Base-by-base conservation (phyloP, 306 rosid species). In the Vachellia collinsii region DNA sequence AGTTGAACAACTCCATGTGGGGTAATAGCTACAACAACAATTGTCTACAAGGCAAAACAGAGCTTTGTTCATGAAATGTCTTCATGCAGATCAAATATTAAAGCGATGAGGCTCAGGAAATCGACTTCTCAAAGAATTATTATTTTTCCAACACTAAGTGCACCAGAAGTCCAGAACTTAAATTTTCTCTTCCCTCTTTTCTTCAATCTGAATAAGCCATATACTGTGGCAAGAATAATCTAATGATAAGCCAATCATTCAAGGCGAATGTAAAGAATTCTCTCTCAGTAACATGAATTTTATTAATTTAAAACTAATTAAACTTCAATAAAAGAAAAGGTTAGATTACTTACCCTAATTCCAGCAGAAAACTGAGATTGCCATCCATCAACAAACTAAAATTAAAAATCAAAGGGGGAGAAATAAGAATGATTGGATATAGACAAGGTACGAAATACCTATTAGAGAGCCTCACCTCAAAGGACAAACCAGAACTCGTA, bases 1-100 rank as follows among this genome's bases (percentile, higher is more conserved):
- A 96, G 97, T 84, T 93, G 99, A 81, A 96, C 86, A 88, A 96
- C 93, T 43, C 99, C 98, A 65, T 85, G 94, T 4, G 99, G 97
- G 83, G 76, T 87, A 73, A 95, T 91, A 70, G 98, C 88, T 73
- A 87, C 88, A 74, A 91, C 91, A 68, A 85, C 92, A 75, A 93
- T 83, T 54, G 99, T 96, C 98, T 96, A 66, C 84, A 88, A 41
- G 72, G 84, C 67, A 86, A 80, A 83, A 67, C 17, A 83, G 16
- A 79, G 78, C 53, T 80, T 17, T 23, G 51, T 62, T 72, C 47
- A 78, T 65, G 56, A 81, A 65, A 85, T 70, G 70, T 61, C 47
- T 37, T 11, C 37, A 59, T 44, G 17, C 13, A 72, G 50, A 74
- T 44, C 41, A 64, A 77, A 38, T 64, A 29, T 34, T 44, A 83